These are phyloP conservation scores for Botryotinia narcissicola DNA, from an alignment of 2,329 filamentous ascomycete genomes.

Conservation along the genomic window DNA sequence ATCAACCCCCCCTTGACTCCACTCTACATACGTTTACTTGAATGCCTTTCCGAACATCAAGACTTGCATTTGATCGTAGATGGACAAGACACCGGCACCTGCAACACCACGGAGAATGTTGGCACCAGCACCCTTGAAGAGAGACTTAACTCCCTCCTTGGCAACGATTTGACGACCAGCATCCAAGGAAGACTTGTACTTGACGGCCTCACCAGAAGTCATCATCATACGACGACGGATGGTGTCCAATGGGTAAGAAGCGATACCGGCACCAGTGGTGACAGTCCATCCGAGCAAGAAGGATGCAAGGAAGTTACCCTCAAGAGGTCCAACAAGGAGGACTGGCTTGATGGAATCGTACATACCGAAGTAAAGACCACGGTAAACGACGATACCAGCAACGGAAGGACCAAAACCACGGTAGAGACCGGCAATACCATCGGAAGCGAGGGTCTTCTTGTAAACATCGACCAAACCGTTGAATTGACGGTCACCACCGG, in stretches of 20 bases:
- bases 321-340: constrained; percentile 83
- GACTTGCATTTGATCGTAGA: constrained; percentile 99
- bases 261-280: constrained; percentile 99
- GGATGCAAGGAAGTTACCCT: constrained; percentile 99
- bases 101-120: constrained; percentile 99
- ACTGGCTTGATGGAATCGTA: constrained; percentile 99
- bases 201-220: constrained; percentile 96
- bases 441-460: constrained; percentile 98
- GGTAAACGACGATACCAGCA: constrained; percentile 99
- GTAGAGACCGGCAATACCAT: constrained; percentile 99
- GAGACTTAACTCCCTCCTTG: constrained; percentile 96
- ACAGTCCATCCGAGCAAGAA: constrained; percentile 98
- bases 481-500: constrained; percentile 98
- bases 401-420: constrained; percentile 99
- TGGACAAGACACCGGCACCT: constrained; percentile 99
- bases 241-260: constrained; percentile 99
- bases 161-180: constrained; percentile 95
- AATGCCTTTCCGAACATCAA: constrained; percentile 99
- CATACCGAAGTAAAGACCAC: constrained; percentile 99
- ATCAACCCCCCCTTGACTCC: constrained; percentile 13
- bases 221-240: constrained; percentile 99
- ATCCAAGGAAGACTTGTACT: constrained; percentile 97
- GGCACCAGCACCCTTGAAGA: constrained; percentile 99
- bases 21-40: constrained; percentile 55
- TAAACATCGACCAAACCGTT: constrained; percentile 99